Conservation (phyloP, 345 rosid genomes). For the Eutrema japonicum region DNA sequence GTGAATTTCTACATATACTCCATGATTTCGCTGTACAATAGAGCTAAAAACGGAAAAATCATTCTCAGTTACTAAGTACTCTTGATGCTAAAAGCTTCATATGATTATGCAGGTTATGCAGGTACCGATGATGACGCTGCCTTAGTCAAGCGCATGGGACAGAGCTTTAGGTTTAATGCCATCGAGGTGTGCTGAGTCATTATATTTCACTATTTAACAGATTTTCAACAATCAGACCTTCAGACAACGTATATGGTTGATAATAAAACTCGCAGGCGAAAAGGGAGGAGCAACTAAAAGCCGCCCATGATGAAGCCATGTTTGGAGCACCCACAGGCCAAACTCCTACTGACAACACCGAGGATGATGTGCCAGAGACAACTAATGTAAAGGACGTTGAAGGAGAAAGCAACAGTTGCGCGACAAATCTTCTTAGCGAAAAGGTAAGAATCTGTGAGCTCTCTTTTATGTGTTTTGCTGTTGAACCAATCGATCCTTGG, state of each 20-base stretch:
- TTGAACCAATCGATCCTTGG: neutral
- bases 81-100: constrained; percentile 9
- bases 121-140: constrained; percentile 83
- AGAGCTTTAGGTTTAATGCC: constrained; percentile 83
- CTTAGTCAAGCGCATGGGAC: constrained; percentile 83
- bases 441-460: constrained; percentile 51
- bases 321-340: constrained; percentile 64
- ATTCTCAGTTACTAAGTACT: neutral
- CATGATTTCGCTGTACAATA: neutral
- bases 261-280: constrained; percentile 55
- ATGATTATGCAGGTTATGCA: constrained; percentile 55
- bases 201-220: neutral
- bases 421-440: constrained; percentile 69
- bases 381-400: constrained; percentile 45
- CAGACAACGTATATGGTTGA: neutral
- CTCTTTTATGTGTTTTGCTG: neutral
- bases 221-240: constrained; percentile 7
- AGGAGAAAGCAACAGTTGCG: constrained; percentile 43
- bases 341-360: constrained; percentile 33
- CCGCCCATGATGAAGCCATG: constrained; percentile 94
- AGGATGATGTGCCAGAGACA: constrained; percentile 45
- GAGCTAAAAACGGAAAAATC: neutral
- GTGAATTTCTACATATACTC: constrained; percentile 5
- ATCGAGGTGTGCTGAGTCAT: constrained; percentile 60
- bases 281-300: constrained; percentile 71